Base-by-base conservation (phyloP, 116 monocot species). In the Cymodocea nodosa region DNA sequence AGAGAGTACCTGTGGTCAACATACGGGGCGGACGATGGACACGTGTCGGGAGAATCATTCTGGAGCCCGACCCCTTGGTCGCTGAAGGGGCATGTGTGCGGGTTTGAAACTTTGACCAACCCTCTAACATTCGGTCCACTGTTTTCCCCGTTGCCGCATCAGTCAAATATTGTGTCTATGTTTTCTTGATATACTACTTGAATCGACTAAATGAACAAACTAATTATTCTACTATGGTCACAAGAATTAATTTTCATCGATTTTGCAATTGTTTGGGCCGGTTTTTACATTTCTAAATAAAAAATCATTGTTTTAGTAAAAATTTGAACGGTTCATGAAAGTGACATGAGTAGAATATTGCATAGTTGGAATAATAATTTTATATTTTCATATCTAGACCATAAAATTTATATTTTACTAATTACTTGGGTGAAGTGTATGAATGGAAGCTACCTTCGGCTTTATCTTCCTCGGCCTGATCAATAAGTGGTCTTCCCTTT, bases 11-110 rank as follows among this genome's bases (percentile, higher is more conserved):
- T 18, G 15, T 16, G 12, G 53, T 53, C 5, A 53, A 53, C 16
- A 15, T 15, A 44, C n/a, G 54, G 16, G n/a, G 54, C 20, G 1
- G 15, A 6, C 54, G 6, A 17, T 7, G 16, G 54, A 54, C 54
- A 54, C 54, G 19, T 54, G 54, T 19, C 54, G 20, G 54, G 54
- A 54, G 54, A 54, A 54, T 54, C 54, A 5, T 54, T 54, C 54
- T 54, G 2, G 54, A 54, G 2, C 30, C 30, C 30, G 30, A 30
- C 18, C n/a, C 54, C 20, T 54, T 54, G 16, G n/a, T 54, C 18
- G n/a, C 19, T 7, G 20, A 8, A 5, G 30, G 19, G n/a, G n/a
- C 19, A 18, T 20, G 54, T 17, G 54, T 54, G 17, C 30, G 30
- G 3, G 30, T 30, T 30, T 54, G 54, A 54, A 54, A 54, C 17